Evolutionary conservation across 1,284 basidiomycete species (phyloP), one percentile per base, ranked within the genome.

Genomic region (Singerocomus inundabilis): DNA sequence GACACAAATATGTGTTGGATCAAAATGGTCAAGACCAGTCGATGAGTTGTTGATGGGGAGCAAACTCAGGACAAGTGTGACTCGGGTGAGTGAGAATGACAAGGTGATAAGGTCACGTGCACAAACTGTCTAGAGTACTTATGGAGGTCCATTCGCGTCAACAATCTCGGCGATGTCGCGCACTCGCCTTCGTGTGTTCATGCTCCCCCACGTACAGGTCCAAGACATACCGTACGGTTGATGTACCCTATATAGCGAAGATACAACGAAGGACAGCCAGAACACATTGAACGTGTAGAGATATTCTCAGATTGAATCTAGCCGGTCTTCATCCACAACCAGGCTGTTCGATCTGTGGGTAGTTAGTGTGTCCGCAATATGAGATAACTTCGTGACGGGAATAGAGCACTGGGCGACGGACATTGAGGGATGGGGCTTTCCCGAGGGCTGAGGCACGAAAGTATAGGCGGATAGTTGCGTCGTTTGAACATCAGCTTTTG

Each of bases 351-450:
- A 36, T 18, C 15, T 24, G 11, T 40, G 12, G 16, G 11, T 13
- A 21, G 18, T 42, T 21, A 2, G 13, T 15, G 13, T 34, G 13
- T 9, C 21, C 18, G 18, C 8, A 21, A 21, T 21, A 15, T 6
- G 9, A 11, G 30, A 24, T 10, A 64, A 72, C 26, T 71, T 77
- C 34, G 75, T 81, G 0, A 49, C 41, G 5, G 80, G 76, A 3
- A 66, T 70, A 16, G 79, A 79, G 55, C 78, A 80, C 1, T 82
- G 79, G 79, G 63, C 60, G 26, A 38, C 16, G 21, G 21, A 34
- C 33, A 59, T 70, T 15, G 81, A 78, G 79, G n/a, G n/a, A n/a
- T n/a, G n/a, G n/a, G n/a, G n/a, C n/a, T n/a, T n/a, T n/a, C n/a
- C n/a, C n/a, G n/a, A n/a, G n/a, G n/a, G n/a, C n/a, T n/a, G n/a